Evolutionary conservation across 495 filamentous ascomycete species (phyloP).

Genomic region (Aspergillus hancockii): DNA sequence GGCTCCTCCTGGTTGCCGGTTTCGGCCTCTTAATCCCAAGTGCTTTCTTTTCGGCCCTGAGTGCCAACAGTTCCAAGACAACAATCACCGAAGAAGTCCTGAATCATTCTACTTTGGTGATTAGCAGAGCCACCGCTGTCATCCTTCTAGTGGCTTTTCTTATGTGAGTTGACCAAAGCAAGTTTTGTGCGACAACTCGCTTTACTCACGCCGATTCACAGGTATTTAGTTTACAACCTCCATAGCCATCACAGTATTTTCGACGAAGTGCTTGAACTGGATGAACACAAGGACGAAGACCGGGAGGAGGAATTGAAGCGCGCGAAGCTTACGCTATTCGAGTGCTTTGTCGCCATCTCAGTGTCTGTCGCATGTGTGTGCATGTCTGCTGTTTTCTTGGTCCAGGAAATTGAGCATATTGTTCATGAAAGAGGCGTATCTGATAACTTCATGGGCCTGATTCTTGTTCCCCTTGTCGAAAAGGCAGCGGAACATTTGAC

Average conservation of each 20-base stretch:
- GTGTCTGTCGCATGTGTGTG: conserved; percentile 73
- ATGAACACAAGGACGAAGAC: conserved; percentile 73
- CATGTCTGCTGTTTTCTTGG: conserved; percentile 79
- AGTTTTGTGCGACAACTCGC: background rate
- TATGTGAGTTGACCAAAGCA: conserved; percentile 34
- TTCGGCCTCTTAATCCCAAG: conserved; percentile 82
- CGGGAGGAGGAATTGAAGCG: conserved; percentile 61
- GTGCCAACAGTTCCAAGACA: conserved; percentile 33
- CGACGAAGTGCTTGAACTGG: conserved; percentile 65
- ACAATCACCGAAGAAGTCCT: conserved; percentile 41
- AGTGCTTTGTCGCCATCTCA: conserved; percentile 67
- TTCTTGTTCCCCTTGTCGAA: conserved; percentile 76
- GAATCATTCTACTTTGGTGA: conserved; percentile 52
- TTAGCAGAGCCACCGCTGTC: conserved; percentile 75
- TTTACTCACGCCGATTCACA: conserved; percentile 27
- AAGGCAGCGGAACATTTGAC: conserved; percentile 91
- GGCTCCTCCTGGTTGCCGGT: conserved; percentile 77
- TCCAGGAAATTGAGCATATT: conserved; percentile 75
- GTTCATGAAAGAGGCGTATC: conserved; percentile 63
- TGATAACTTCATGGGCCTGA: conserved; percentile 80
- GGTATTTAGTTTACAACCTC: conserved; percentile 80
- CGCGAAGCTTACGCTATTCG: conserved; percentile 75
- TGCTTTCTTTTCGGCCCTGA: conserved; percentile 68
- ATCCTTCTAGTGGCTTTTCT: conserved; percentile 78
- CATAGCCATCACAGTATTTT: conserved; percentile 82